Percentiles rank a stretch among this genome's conserved stretches.
phyloP scores from a whole-genome alignment of 2,329 filamentous ascomycete genomes.

The Kalmusia sp. region DNA sequence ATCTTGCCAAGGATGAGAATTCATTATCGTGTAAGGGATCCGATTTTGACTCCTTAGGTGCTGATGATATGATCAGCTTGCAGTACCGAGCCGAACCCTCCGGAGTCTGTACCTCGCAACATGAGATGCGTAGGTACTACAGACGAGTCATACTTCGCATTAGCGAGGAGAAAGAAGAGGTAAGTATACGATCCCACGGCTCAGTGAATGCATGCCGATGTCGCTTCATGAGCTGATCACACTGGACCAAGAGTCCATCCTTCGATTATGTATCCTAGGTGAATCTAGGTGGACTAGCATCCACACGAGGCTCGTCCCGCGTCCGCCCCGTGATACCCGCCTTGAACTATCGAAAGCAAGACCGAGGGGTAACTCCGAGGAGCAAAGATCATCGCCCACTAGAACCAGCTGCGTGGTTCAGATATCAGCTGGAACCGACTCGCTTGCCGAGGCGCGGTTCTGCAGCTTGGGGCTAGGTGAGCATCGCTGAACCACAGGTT shows the following conservation, averaged over 20 bases:
- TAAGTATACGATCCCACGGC: neutral
- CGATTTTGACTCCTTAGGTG: neutral
- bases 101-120: neutral
- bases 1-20: neutral
- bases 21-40: neutral
- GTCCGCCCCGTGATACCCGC: neutral
- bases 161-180: neutral
- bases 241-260: neutral
- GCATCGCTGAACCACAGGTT: conserved; percentile 5
- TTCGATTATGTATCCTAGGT: neutral
- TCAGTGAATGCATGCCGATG: neutral
- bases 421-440: neutral
- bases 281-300: neutral
- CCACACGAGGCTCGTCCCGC: conserved; percentile 5
- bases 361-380: neutral
- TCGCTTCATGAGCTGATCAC: neutral
- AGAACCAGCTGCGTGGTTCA: conserved; percentile 1
- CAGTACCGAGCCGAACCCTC: neutral
- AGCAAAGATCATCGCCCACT: conserved; percentile 3
- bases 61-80: neutral
- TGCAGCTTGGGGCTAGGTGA: neutral
- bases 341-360: conserved; percentile 2
- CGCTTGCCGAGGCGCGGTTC: neutral
- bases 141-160: neutral
- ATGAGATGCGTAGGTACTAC: neutral